These are phyloP conservation scores for Raddia distichophylla DNA, from an alignment of 176 grass and related monocot genomes.

Conservation along the genomic window DNA sequence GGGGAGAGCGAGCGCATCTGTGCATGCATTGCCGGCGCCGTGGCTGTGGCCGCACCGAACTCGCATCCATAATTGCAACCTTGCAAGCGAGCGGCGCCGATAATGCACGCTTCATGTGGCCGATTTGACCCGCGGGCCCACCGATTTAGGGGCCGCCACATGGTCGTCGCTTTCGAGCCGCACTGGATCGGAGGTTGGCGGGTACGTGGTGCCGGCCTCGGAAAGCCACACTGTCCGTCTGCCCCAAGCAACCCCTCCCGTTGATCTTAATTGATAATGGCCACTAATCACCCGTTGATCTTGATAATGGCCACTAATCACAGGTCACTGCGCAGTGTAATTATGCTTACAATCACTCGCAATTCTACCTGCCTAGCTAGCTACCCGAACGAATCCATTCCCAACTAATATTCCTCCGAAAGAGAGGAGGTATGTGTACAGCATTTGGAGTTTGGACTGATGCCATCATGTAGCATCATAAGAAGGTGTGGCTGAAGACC, in stretches of 20 bases:
- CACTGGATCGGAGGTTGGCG: neutral
- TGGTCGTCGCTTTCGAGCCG: constrained; percentile 44
- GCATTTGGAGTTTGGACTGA: neutral
- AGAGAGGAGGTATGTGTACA: neutral
- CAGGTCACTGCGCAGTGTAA: neutral
- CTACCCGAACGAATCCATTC: constrained; percentile 18
- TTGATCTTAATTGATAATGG: neutral
- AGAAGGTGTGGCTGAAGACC: constrained; percentile 21
- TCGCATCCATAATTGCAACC: constrained; percentile 18
- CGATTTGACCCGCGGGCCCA: constrained; percentile 38
- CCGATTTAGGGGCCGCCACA: constrained; percentile 51
- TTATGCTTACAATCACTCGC: neutral
- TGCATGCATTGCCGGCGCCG: neutral
- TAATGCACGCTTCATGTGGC: constrained; percentile 27
- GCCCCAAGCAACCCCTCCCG: neutral
- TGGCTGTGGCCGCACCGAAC: constrained; percentile 23
- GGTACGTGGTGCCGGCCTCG: neutral
- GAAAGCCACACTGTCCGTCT: neutral
- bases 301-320: neutral
- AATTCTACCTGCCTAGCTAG: neutral
- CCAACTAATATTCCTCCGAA: constrained; percentile 49
- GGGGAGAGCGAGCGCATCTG: neutral
- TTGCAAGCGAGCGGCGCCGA: neutral
- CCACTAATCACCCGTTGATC: neutral
- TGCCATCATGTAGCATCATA: constrained; percentile 37